These are phyloP conservation scores for Colletotrichum eleusines DNA, from an alignment of 2,329 filamentous ascomycete genomes.

Conservation along the genomic window DNA sequence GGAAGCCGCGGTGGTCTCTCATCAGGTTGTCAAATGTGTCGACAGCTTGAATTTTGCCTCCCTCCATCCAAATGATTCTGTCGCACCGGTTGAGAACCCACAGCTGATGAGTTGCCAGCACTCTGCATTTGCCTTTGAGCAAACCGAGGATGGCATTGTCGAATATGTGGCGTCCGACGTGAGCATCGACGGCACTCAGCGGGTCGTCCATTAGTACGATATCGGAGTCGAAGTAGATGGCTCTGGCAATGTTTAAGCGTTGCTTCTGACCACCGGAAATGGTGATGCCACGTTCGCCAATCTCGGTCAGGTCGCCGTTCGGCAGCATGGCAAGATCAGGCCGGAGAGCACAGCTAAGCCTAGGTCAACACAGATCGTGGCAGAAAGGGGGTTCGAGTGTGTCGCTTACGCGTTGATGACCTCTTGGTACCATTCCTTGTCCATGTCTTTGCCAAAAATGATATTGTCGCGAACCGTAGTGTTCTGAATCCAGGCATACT, in stretches of 20 bases:
- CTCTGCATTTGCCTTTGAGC: slow-evolving; percentile 87
- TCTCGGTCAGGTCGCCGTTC: slow-evolving; percentile 88
- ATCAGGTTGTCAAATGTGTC: slow-evolving; percentile 93
- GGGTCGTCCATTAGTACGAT: slow-evolving; percentile 79
- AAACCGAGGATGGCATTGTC: slow-evolving; percentile 94
- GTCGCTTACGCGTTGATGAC: slow-evolving; percentile 79
- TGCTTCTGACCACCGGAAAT: slow-evolving; percentile 97
- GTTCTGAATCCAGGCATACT: slow-evolving; percentile 99
- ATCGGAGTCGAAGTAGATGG: slow-evolving; percentile 77
- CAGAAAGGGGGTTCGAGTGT: background rate
- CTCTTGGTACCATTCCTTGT: slow-evolving; percentile 82
- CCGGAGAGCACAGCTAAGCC: slow-evolving; percentile 78
- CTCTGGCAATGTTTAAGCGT: slow-evolving; percentile 90
- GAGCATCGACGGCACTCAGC: slow-evolving; percentile 76
- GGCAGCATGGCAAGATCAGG: slow-evolving; percentile 95
- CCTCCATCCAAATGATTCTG: slow-evolving; percentile 92
- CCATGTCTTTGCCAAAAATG: slow-evolving; percentile 83
- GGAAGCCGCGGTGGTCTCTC: slow-evolving; percentile 81
- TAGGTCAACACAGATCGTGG: slow-evolving; percentile 31
- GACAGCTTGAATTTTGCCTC: slow-evolving; percentile 83
- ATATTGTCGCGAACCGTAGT: slow-evolving; percentile 90
- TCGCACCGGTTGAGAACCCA: slow-evolving; percentile 93
- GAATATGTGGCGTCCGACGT: slow-evolving; percentile 83
- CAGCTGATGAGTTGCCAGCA: slow-evolving; percentile 94
- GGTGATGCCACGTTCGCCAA: slow-evolving; percentile 95